These are phyloP conservation scores for Berberis vulgaris DNA, from an alignment of 164 flowering plant species.

Conservation along the genomic window DNA sequence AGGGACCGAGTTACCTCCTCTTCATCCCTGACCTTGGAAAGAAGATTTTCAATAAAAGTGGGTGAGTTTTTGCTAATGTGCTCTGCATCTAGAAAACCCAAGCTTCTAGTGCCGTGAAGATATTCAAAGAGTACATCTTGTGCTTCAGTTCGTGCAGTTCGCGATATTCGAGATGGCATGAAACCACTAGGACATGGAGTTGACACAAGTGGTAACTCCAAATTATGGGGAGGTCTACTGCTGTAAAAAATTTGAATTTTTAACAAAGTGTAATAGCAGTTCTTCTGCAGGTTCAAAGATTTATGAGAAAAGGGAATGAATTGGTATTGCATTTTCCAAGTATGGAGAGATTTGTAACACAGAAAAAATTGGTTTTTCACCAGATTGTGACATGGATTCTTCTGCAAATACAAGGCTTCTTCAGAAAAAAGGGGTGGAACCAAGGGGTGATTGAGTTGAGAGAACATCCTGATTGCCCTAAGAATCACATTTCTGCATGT, in stretches of 20 bases:
- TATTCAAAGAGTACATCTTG: conserved; percentile 56
- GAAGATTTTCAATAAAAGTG: conserved; percentile 33
- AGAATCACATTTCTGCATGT: background rate
- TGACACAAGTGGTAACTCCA: conserved; percentile 3
- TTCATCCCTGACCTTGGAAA: conserved; percentile 24
- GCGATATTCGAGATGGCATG: conserved; percentile 17
- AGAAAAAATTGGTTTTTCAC: conserved; percentile 17
- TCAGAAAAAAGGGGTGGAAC: background rate
- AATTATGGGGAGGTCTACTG: conserved; percentile 8
- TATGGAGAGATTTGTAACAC: conserved; percentile 8
- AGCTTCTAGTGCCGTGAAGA: conserved; percentile 51
- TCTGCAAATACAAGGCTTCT: background rate
- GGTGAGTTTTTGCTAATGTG: conserved; percentile 63
- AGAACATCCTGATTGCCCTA: conserved; percentile 1
- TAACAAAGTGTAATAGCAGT: conserved; percentile 3
- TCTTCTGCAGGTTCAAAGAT: background rate
- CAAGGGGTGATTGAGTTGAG: background rate
- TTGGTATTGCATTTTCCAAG: background rate
- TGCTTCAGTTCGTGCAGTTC: conserved; percentile 34
- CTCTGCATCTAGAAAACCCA: conserved; percentile 61
- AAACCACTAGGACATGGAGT: conserved; percentile 8
- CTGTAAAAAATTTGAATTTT: conserved; percentile 18
- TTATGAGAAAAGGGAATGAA: background rate
- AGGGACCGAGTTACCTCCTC: conserved; percentile 28
- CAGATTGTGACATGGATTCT: conserved; percentile 4